phyloP scores from a whole-genome alignment of 306 rosid genomes.

The Trifolium subterraneum region DNA sequence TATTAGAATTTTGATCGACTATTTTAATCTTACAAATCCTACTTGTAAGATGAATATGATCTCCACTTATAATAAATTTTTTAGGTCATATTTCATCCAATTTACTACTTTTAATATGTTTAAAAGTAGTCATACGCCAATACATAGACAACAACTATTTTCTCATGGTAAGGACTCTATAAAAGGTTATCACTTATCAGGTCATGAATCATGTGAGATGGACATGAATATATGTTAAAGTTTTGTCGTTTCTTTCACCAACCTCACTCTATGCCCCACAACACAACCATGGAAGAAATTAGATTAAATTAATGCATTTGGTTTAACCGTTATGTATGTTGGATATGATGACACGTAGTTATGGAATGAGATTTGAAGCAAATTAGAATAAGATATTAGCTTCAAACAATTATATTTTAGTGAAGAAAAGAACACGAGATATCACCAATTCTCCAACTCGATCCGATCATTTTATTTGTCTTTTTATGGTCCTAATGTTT shows the following conservation, averaged over 20 bases:
- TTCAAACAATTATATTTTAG: constrained; percentile 26
- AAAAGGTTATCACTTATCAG: neutral
- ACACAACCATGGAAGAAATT: constrained; percentile 60
- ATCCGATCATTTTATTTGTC: constrained; percentile 55
- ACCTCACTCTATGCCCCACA: constrained; percentile 19
- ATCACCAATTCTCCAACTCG: constrained; percentile 54
- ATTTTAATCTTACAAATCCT: no score
- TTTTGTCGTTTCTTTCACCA: constrained; percentile 45
- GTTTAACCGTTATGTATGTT: constrained; percentile 45
- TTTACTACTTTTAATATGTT: no score
- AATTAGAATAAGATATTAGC: constrained; percentile 21
- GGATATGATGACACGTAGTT: constrained; percentile 65
- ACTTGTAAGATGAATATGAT: no score
- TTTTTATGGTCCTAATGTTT: constrained; percentile 41
- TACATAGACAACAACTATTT: no score
- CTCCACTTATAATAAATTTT: no score
- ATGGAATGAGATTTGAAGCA: constrained; percentile 39
- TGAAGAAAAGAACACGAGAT: constrained; percentile 36
- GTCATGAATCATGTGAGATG: constrained; percentile 25
- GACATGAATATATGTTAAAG: constrained; percentile 9
- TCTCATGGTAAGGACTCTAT: neutral
- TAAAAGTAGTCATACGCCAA: no score
- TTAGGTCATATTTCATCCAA: no score
- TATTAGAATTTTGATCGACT: no score
- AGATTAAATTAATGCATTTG: constrained; percentile 45